Conservation (phyloP, 2,329 filamentous ascomycete genomes). For the Mollisiaceae sp. region DNA sequence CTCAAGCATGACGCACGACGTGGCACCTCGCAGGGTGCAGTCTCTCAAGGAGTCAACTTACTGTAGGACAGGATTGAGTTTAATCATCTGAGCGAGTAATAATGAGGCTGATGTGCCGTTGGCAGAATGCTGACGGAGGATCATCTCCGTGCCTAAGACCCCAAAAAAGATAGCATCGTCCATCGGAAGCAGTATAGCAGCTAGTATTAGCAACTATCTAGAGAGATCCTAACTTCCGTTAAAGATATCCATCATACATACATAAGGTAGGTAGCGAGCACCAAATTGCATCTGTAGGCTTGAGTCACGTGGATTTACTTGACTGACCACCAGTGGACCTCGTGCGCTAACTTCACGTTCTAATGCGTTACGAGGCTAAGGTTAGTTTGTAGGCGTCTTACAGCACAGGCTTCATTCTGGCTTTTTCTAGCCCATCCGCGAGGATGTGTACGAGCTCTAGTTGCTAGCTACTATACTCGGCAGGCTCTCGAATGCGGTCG, state of each 20-base stretch:
- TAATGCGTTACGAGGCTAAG: conserved; percentile 15
- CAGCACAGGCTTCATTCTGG: no score
- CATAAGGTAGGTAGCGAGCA: no score
- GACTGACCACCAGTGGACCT: no score
- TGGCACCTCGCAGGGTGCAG: conserved; percentile 39
- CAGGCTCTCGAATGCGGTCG: no score
- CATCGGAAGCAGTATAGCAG: conserved; percentile 30
- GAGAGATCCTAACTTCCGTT: conserved; percentile 30
- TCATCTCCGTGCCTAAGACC: conserved; percentile 11
- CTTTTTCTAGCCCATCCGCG: no score
- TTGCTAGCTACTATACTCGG: no score
- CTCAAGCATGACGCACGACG: conserved; percentile 23
- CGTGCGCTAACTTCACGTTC: conserved; percentile 33
- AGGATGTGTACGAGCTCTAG: no score
- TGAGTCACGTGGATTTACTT: not conserved
- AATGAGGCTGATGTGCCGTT: conserved; percentile 19
- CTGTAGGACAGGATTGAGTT: conserved; percentile 46
- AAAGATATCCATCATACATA: conserved; percentile 36
- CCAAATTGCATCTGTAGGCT: conserved; percentile 26
- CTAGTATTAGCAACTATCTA: conserved; percentile 27
- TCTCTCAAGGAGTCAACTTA: conserved; percentile 49
- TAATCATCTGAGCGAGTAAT: conserved; percentile 46
- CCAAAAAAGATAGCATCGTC: conserved; percentile 24
- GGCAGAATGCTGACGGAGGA: conserved; percentile 19
- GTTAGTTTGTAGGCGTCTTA: conserved; percentile 23